Evolutionary conservation across 148 eudicot species (phyloP), one percentile per base, ranked within the genome.

Genomic region (Amaranthus cruentus): DNA sequence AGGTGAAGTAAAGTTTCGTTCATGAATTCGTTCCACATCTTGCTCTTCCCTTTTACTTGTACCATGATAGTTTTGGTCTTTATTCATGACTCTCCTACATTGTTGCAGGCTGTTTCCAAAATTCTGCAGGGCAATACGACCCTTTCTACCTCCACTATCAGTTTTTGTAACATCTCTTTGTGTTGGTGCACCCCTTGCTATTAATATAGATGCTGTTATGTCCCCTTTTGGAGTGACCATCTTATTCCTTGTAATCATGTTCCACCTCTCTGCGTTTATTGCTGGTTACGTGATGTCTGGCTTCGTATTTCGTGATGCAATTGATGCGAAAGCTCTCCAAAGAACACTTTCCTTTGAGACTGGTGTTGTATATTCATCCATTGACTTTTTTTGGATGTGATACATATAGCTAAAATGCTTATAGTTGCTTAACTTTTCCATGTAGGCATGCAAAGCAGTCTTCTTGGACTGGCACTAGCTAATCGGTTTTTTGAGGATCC

Each of bases 381-480:
- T 53, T 62, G 14, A 69, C 62, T 6, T 28, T 62, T 53, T 47
- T 52, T 46, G 38, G 38, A 28, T 28, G 38, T 28, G 38, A 28
- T 28, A 28, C 38, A 28, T 28, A 2, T 28, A 28, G 38, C 38
- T 28, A 28, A 28, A 28, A 28, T 28, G 38, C 38, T 28, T 28
- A 28, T 28, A 67, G 51, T 43, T 47, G 53, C 73, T 68, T 53
- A 7, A 6, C 47, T 55, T 69, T 71, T 10, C 47, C 7, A 67
- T 74, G 76, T 65, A 93, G 98, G 98, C 56, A 94, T 94, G 98
- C 98, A 93, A 77, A 93, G 98, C 86, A 93, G 98, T 84, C 89
- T 93, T 76, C 80, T 93, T 68, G 98, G 90, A 52, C 98, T 93
- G 18, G 94, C 98, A 50, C 96, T 93, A 69, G 98, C 98, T 52